Percentiles rank a stretch among this genome's conserved stretches.
Conservation (phyloP, 441 rosid species). For the Cnidoscolus chayamansa region DNA sequence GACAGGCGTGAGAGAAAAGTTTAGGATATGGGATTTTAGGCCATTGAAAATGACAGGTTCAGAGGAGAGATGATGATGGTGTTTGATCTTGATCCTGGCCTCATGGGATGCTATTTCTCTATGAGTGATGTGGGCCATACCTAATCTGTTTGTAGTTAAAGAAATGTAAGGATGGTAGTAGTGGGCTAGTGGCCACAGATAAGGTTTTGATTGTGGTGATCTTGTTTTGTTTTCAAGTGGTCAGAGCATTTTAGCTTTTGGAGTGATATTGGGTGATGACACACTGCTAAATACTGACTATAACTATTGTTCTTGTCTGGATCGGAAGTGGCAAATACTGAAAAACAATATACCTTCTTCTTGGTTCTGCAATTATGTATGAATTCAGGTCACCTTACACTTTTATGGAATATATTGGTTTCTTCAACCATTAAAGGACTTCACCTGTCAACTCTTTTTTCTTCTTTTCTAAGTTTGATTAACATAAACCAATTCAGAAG, state of each 20-base stretch:
- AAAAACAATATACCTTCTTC: conserved; percentile 14
- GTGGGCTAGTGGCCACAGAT: conserved; percentile 5
- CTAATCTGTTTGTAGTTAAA: conserved; percentile 20
- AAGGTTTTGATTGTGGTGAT: not conserved
- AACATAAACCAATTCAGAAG: not conserved
- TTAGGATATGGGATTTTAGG: conserved; percentile 5
- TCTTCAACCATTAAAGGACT: not conserved
- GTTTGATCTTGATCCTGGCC: conserved; percentile 14
- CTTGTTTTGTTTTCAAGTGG: conserved; percentile 4
- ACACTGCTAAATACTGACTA: conserved; percentile 15
- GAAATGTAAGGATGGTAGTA: not conserved
- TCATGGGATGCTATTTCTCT: conserved; percentile 10
- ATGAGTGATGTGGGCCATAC: conserved; percentile 20
- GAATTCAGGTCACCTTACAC: not conserved
- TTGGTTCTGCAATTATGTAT: conserved; percentile 11
- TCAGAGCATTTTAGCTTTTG: conserved; percentile 8
- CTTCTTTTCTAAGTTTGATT: not conserved
- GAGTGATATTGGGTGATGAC: conserved; percentile 16
- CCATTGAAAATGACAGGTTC: conserved; percentile 29
- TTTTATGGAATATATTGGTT: not conserved
- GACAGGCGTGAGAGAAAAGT: conserved; percentile 36
- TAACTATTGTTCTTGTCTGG: conserved; percentile 28
- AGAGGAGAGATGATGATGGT: conserved; percentile 21
- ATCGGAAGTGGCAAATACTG: conserved; percentile 26
- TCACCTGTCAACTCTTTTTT: no score